A percentile compares a stretch with the other conserved stretches of the same genome.
Evolutionary conservation across 2,329 filamentous ascomycete genomes (phyloP).

Genomic region (Hirsutella thompsonii): DNA sequence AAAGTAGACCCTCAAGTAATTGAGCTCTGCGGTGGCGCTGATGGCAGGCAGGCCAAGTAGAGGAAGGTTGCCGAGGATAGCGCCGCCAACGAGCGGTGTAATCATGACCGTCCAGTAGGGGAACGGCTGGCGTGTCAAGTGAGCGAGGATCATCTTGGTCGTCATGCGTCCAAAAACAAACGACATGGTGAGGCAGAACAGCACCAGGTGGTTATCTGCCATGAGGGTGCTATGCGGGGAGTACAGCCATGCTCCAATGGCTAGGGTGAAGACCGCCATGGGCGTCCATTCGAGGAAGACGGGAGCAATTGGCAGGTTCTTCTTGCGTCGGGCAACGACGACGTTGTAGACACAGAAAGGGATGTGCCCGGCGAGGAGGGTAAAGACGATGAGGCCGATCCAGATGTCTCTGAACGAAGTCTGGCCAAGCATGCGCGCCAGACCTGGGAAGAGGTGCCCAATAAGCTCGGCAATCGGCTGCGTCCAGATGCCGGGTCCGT

Average conservation of each 20-base stretch:
- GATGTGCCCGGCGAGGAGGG: constrained; percentile 61
- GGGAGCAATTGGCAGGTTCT: constrained; percentile 62
- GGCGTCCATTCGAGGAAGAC: constrained; percentile 92
- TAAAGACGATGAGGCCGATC: constrained; percentile 56
- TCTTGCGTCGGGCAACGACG: constrained; percentile 56
- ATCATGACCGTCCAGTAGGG: constrained; percentile 94
- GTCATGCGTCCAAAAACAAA: constrained; percentile 97
- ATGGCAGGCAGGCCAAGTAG: constrained; percentile 57
- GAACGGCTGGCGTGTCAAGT: constrained; percentile 86
- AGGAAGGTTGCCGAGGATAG: constrained; percentile 71
- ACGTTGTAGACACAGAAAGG: constrained; percentile 88
- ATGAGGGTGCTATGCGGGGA: constrained; percentile 78
- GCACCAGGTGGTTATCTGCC: constrained; percentile 71
- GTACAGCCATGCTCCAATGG: constrained; percentile 73
- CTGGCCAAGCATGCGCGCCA: constrained; percentile 50
- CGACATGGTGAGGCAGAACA: constrained; percentile 90
- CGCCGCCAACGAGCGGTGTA: constrained; percentile 73
- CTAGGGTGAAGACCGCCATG: constrained; percentile 67
- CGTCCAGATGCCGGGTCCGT: constrained; percentile 79
- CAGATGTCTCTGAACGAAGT: constrained; percentile 78
- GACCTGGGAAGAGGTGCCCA: constrained; percentile 36
- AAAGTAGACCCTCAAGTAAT: constrained; percentile 77
- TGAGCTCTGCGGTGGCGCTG: constrained; percentile 53
- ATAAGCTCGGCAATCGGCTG: constrained; percentile 59
- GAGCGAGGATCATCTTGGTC: constrained; percentile 96